Evolutionary conservation across 305 asterid species (phyloP).

Genomic region (Withania somnifera): DNA sequence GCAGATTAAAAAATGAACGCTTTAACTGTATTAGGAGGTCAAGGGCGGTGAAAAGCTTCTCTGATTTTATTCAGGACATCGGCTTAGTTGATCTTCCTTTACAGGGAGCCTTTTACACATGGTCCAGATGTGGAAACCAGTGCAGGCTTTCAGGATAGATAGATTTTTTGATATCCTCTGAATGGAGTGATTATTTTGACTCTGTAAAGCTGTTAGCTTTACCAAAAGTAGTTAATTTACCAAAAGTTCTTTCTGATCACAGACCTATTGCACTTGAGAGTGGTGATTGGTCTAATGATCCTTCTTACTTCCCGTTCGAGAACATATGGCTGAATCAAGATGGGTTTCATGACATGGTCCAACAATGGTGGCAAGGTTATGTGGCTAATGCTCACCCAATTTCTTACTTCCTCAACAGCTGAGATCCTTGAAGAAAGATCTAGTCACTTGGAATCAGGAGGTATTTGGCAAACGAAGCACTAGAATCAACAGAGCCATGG

Average conservation of each 20-base stretch:
- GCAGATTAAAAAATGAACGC: neutral
- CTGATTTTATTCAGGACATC: neutral
- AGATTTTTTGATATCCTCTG: too few species aligned
- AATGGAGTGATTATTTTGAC: too few species aligned
- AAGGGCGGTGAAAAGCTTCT: neutral
- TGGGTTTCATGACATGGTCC: neutral
- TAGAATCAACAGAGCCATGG: neutral
- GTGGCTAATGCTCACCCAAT: neutral
- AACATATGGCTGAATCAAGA: neutral
- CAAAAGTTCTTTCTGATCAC: too few species aligned
- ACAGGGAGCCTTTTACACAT: neutral
- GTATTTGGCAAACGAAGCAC: neutral
- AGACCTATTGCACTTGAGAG: too few species aligned
- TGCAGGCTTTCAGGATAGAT: too few species aligned
- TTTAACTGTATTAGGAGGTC: neutral
- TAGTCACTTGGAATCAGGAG: neutral
- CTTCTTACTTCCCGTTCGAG: neutral
- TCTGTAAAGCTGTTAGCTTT: too few species aligned
- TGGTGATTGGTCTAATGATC: neutral
- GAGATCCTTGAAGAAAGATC: neutral
- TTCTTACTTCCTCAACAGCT: neutral
- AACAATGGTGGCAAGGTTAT: neutral
- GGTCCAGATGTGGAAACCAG: too few species aligned
- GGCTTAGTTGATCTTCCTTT: neutral
- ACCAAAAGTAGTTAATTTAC: too few species aligned